Conservation (phyloP, 768 basidiomycete genomes). For the Tulasnella sp. region DNA sequence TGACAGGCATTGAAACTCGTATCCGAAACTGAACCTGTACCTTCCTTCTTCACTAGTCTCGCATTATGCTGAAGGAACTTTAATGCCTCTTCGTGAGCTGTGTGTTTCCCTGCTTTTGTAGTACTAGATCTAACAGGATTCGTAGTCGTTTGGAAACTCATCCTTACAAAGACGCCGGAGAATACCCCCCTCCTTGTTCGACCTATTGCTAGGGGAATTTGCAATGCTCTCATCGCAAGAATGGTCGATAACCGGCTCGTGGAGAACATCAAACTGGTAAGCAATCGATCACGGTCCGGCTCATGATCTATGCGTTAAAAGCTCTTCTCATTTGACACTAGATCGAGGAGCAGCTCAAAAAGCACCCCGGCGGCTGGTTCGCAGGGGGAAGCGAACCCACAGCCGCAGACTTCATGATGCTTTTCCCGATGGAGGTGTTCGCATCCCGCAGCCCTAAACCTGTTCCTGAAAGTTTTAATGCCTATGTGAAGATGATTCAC, state of each 20-base stretch:
- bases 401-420: slow-evolving; percentile 49
- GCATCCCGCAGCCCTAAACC: not conserved
- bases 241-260: slow-evolving; percentile 38
- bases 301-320: too few relatives aligned
- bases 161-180: slow-evolving; percentile 29
- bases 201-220: slow-evolving; percentile 27
- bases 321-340: slow-evolving; percentile 25
- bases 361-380: slow-evolving; percentile 37
- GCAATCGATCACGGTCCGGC: not conserved
- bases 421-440: slow-evolving; percentile 41
- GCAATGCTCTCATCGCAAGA: slow-evolving; percentile 24
- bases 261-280: slow-evolving; percentile 36
- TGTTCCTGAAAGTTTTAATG: slow-evolving; percentile 33
- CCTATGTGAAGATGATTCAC: slow-evolving; percentile 43
- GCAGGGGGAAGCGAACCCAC: slow-evolving; percentile 45
- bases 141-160: slow-evolving; percentile 30
- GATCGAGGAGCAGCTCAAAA: slow-evolving; percentile 44
- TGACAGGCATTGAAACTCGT: not conserved
- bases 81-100: slow-evolving; percentile 32
- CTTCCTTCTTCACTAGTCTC: slow-evolving; percentile 26
- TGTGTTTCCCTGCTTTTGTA: not conserved
- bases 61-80: slow-evolving; percentile 35
- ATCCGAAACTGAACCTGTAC: not conserved
- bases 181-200: slow-evolving; percentile 31
- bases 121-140: not conserved